Percentiles rank a stretch among this genome's conserved stretches.
These are phyloP conservation scores for Aspergillus coremiiformis DNA, from an alignment of 495 filamentous ascomycete species.

Conservation along the genomic window DNA sequence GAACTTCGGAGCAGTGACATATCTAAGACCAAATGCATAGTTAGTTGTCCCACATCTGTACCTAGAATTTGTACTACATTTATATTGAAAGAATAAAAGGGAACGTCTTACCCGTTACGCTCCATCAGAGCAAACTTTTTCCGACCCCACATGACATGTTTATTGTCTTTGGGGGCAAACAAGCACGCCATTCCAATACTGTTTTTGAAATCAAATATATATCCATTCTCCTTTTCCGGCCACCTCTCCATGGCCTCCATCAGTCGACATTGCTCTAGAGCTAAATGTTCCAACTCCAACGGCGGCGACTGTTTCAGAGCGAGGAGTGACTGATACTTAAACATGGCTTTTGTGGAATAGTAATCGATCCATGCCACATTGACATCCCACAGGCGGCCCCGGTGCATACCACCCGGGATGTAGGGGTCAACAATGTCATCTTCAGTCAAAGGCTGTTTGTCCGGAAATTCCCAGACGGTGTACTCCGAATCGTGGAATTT, in stretches of 20 bases:
- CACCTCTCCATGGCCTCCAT: conserved; percentile 71
- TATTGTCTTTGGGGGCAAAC: conserved; percentile 66
- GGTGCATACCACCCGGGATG: conserved; percentile 56
- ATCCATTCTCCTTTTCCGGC: conserved; percentile 61
- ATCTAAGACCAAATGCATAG: conserved; percentile 43
- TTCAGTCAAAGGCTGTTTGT: conserved; percentile 41
- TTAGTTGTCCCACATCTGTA: too few relatives aligned
- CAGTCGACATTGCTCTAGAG: conserved; percentile 64
- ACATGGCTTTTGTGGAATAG: conserved; percentile 72
- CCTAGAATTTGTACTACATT: too few relatives aligned
- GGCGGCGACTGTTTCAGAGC: conserved; percentile 43
- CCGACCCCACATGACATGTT: conserved; percentile 75
- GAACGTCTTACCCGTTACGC: conserved; percentile 62
- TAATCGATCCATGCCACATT: conserved; percentile 75
- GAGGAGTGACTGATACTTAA: conserved; percentile 60
- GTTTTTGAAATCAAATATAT: conserved; percentile 65
- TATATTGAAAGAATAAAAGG: too few relatives aligned
- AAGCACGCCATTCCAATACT: conserved; percentile 67
- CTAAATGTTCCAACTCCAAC: conserved; percentile 49
- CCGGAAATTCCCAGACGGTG: conserved; percentile 51
- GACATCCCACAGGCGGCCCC: conserved; percentile 58
- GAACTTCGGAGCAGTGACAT: conserved; percentile 69
- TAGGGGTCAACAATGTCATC: conserved; percentile 70
- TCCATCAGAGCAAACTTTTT: conserved; percentile 75
- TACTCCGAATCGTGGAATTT: conserved; percentile 50